Base-by-base conservation (phyloP, 2,329 filamentous ascomycete genomes). In the Venturia aucupariae region DNA sequence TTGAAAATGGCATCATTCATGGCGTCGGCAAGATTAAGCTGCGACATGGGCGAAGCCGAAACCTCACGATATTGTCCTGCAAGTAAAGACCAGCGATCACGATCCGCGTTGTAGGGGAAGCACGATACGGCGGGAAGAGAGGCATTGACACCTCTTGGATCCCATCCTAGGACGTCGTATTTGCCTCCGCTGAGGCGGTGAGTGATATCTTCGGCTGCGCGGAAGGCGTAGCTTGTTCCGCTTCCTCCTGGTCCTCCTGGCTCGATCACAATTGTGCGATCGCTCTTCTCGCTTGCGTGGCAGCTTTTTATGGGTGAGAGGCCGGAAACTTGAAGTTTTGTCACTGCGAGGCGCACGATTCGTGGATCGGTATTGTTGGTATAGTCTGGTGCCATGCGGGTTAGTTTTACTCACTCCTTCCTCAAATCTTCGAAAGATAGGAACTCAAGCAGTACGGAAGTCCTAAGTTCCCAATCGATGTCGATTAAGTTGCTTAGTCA, bases 141-240 rank as follows among this genome's bases (percentile, higher is more conserved):
- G 27, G 38, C 38, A 44, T 61, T 61, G 35, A 61, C 59, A 11
- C 59, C 59, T 41, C 59, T 27, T 41, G 59, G 59, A 44, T 61
- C 59, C 59, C 59, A 61, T 5, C 59, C 59, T n/a, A 61, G 22
- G 35, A 61, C 59, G 22, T 61, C 59, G 27, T 41, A 61, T 61
- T 61, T 2, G 3, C 59, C 59, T 27, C 38, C 59, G 35, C 59
- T 61, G 4, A 61, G 35, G 5, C 59, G 59, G 15, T 42, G 10
- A 1, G 59, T 24, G 5, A 61, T 22, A 11, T 61, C 59, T 61
- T 42, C 59, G n/a, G 59, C 59, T n/a, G 59, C 32, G 22, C 59
- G 59, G 27, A 30, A 61, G 19, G 59, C 39, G n/a, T 41, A 61
- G 6, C 10, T 39, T 24, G 59, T 61, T 27, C 59, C 59, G 38